These are phyloP conservation scores for Lactifluus piperatus DNA, from an alignment of 768 basidiomycete genomes.

Conservation along the genomic window DNA sequence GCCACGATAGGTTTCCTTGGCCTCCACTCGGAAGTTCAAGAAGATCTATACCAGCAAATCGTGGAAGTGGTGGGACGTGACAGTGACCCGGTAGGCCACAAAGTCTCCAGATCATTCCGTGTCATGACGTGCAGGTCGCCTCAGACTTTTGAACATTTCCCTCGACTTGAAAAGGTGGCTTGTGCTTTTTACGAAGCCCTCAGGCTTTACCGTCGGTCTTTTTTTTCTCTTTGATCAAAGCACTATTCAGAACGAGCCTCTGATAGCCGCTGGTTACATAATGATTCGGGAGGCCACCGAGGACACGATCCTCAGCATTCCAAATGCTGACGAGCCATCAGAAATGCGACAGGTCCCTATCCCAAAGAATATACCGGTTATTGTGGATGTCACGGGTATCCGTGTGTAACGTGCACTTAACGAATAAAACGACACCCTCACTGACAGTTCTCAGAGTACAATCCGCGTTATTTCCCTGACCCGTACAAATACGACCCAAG, in stretches of 20 bases:
- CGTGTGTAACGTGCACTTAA: not conserved
- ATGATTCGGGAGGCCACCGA: conserved; percentile 26
- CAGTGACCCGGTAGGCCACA: conserved; percentile 2
- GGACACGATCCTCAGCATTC: conserved; percentile 22
- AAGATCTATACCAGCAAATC: conserved; percentile 28
- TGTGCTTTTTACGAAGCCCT: conserved; percentile 27
- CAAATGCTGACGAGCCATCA: conserved; percentile 5
- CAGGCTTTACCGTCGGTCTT: conserved; percentile 29
- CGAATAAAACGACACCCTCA: not conserved
- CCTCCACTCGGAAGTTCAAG: conserved; percentile 26
- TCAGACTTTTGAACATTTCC: conserved; percentile 23
- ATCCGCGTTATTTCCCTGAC: conserved; percentile 30
- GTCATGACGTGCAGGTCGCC: not conserved
- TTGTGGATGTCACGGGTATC: conserved; percentile 27
- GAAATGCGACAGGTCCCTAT: conserved; percentile 21
- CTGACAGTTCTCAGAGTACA: conserved; percentile 27
- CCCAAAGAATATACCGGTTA: conserved; percentile 23
- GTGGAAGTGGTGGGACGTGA: conserved; percentile 21
- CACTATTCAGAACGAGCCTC: not conserved
- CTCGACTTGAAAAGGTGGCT: conserved; percentile 26
- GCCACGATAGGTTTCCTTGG: conserved; percentile 29
- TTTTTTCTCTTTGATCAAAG: not conserved
- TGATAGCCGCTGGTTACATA: conserved; percentile 26
- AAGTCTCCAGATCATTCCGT: not conserved
- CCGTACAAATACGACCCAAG: conserved; percentile 31